A percentile compares a stretch with the other conserved stretches of the same genome.
phyloP scores from a whole-genome alignment of 208 protist species.

The Wallacemonas sp. region DNA sequence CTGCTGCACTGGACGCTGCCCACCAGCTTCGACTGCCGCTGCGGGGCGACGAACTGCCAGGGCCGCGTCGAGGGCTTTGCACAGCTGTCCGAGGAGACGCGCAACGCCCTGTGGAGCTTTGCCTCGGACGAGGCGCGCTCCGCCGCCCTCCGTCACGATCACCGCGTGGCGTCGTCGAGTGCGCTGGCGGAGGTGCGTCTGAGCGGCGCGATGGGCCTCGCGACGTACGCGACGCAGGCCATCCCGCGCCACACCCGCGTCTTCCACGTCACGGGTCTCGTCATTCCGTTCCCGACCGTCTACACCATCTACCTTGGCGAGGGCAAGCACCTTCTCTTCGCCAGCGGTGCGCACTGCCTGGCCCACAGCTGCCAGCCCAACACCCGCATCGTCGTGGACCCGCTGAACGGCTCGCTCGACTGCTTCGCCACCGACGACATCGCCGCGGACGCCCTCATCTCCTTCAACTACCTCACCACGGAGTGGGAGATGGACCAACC shows the following conservation, averaged over 20 bases:
- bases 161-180: slow-evolving; percentile 43
- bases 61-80: slow-evolving; percentile 51
- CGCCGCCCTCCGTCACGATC: slow-evolving; percentile 43
- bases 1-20: slow-evolving; percentile 50
- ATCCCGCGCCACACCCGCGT: slow-evolving; percentile 59
- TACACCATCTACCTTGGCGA: slow-evolving; percentile 86
- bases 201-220: slow-evolving; percentile 52
- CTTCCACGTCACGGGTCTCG: slow-evolving; percentile 72
- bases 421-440: slow-evolving; percentile 73
- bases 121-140: slow-evolving; percentile 39
- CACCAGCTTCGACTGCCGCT: slow-evolving; percentile 47
- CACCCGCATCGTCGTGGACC: slow-evolving; percentile 73
- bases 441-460: slow-evolving; percentile 55
- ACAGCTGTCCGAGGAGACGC: slow-evolving; percentile 29
- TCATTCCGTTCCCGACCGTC: slow-evolving; percentile 80
- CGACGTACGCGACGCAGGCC: slow-evolving; percentile 54
- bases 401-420: slow-evolving; percentile 54
- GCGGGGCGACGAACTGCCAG: slow-evolving; percentile 42
- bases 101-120: slow-evolving; percentile 47
- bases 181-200: slow-evolving; percentile 38
- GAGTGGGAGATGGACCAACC: slow-evolving; percentile 89
- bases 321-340: slow-evolving; percentile 78
- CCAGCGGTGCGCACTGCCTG: slow-evolving; percentile 71
- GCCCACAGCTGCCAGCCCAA: slow-evolving; percentile 85
- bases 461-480: slow-evolving; percentile 89